phyloP scores from a whole-genome alignment of 305 asterid genomes.

The Caryopteris hybrid region DNA sequence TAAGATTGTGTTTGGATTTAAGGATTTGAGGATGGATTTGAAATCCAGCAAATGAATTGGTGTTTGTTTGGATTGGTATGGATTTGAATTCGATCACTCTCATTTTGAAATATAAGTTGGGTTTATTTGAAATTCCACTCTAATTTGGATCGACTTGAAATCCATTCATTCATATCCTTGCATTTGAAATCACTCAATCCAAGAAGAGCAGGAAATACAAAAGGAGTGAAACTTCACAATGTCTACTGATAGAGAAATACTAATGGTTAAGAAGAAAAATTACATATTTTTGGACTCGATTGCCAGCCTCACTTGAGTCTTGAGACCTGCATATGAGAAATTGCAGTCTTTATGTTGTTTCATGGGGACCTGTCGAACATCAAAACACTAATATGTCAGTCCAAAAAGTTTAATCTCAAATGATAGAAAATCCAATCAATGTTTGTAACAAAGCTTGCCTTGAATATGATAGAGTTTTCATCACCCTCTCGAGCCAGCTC shows the following conservation, averaged over 20 bases:
- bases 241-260: not conserved
- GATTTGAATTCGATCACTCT: not conserved
- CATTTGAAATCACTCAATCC: not conserved
- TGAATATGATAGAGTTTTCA: constrained; percentile 56
- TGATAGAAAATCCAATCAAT: not conserved
- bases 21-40: not conserved
- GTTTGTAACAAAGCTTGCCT: constrained; percentile 38
- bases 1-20: not conserved
- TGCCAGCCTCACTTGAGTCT: constrained; percentile 96
- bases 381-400: constrained; percentile 17
- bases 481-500: constrained; percentile 93
- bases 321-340: constrained; percentile 96
- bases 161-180: not conserved
- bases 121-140: too few relatives aligned
- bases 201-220: too few relatives aligned
- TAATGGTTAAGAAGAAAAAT: constrained; percentile 8
- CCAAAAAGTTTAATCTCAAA: not conserved
- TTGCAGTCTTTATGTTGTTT: constrained; percentile 95
- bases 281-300: constrained; percentile 87
- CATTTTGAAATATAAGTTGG: not conserved
- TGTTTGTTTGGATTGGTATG: not conserved
- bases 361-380: constrained; percentile 82
- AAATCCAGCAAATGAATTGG: not conserved
- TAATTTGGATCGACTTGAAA: not conserved
- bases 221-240: constrained; percentile 6